phyloP scores from a whole-genome alignment of 192 early-diverging fungal genomes.

The Podila minutissima region DNA sequence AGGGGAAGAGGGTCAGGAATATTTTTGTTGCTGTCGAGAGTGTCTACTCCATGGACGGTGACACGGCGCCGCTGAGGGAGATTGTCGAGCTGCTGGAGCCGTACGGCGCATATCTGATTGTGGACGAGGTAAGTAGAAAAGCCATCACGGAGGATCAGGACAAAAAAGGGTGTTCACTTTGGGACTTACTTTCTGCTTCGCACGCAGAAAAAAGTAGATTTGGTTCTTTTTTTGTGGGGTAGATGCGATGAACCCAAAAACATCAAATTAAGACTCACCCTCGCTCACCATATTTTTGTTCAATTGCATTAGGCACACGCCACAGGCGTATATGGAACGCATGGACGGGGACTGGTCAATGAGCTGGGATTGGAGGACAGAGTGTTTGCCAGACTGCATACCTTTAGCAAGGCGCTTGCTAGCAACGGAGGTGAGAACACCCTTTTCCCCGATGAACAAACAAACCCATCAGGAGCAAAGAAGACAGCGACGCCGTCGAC shows the following conservation, averaged over 20 bases:
- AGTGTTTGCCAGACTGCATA: constrained; percentile 82
- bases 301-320: constrained; percentile 69
- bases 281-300: constrained; percentile 1
- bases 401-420: constrained; percentile 86
- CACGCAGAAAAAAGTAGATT: not conserved
- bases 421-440: constrained; percentile 73
- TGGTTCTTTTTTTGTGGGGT: not conserved
- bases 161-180: no score
- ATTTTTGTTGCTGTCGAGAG: constrained; percentile 81
- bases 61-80: constrained; percentile 72
- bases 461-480: no score
- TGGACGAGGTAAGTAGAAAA: constrained; percentile 74
- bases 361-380: constrained; percentile 68
- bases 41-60: constrained; percentile 89
- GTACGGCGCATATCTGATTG: constrained; percentile 70
- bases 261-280: not conserved
- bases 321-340: constrained; percentile 76
- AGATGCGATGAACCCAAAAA: not conserved
- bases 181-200: no score
- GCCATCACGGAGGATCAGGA: no score
- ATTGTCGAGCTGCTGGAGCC: constrained; percentile 63
- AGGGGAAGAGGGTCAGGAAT: constrained; percentile 35
- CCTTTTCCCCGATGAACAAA: no score
- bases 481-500: no score
- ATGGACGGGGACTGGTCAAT: constrained; percentile 74